Conservation (phyloP, 2,329 filamentous ascomycete genomes). For the Mycosphaerella arachidis region DNA sequence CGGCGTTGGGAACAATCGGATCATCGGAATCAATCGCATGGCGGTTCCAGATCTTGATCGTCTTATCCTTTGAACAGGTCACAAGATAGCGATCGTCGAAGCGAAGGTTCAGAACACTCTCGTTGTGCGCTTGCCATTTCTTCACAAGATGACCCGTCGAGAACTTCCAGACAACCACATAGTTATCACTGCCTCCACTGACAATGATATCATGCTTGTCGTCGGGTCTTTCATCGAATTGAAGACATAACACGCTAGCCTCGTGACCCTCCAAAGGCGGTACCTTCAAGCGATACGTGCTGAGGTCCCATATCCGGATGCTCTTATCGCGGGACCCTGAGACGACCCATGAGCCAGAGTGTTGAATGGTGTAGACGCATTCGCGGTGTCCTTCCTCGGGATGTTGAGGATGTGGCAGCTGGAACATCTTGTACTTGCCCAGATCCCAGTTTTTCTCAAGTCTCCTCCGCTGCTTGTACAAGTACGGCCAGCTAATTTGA, state of each 20-base stretch:
- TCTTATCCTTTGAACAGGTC: slow-evolving; percentile 95
- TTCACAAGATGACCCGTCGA: slow-evolving; percentile 81
- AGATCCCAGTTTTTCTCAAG: slow-evolving; percentile 90
- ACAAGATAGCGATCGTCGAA: slow-evolving; percentile 90
- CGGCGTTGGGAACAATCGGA: slow-evolving; percentile 29
- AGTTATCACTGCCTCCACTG: slow-evolving; percentile 88
- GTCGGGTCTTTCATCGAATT: slow-evolving; percentile 77
- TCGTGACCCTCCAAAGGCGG: slow-evolving; percentile 70
- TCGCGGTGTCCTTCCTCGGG: slow-evolving; percentile 80
- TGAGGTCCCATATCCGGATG: slow-evolving; percentile 84
- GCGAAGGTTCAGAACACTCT: slow-evolving; percentile 88
- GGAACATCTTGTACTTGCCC: slow-evolving; percentile 78
- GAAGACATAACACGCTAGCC: slow-evolving; percentile 87
- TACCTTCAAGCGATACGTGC: slow-evolving; percentile 67
- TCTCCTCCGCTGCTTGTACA: slow-evolving; percentile 80
- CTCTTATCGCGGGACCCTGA: slow-evolving; percentile 88
- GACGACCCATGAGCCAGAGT: slow-evolving; percentile 77
- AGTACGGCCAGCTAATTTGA: slow-evolving; percentile 84
- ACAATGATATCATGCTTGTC: slow-evolving; percentile 82
- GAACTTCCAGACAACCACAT: slow-evolving; percentile 87
- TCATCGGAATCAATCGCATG: slow-evolving; percentile 53
- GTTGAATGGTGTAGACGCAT: slow-evolving; percentile 94
- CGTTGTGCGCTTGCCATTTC: slow-evolving; percentile 71
- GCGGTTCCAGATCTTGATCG: slow-evolving; percentile 94
- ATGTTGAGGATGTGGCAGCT: slow-evolving; percentile 78